Base-by-base conservation (phyloP, 2,329 filamentous ascomycete genomes). In the Fusarium zealandicum region DNA sequence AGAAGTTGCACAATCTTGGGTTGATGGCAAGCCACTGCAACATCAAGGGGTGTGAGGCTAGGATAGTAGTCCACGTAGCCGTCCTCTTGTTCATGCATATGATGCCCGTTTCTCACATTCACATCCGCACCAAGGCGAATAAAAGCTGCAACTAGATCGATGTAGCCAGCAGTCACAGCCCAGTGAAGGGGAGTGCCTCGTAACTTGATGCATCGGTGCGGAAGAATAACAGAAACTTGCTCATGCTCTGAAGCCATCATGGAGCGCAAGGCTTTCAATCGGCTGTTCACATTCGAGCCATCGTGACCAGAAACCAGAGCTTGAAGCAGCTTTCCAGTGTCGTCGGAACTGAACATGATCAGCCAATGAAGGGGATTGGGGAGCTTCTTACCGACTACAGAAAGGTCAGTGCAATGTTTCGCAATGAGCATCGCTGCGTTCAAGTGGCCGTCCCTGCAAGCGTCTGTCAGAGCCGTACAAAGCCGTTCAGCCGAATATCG, bases 361-460 rank as follows among this genome's bases (percentile, higher is more conserved):
- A 46, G 14, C 43, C 43, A 46, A n/a, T 46, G 43, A 9, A 46
- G 35, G 11, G 22, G 33, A 17, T 46, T 46, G 7, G 43, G 43
- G 6, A 18, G 16, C 1, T 37, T 28, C 4, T 4, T 16, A 5
- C 31, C 17, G 22, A 46, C 18, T 5, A 22, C 37, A 7, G 22
- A 37, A n/a, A 46, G 30, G 33, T 30, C 33, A 2, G 20, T 28
- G 5, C 32, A 46, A 11, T 46, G 32, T 22, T 12, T 33, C 8
- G 43, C 43, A 2, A 46, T 20, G 6, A 46, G 22, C 25, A 37
- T 38, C 5, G 43, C 43, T 1, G 8, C 32, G 12, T 46, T 32
- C 9, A 46, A 6, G 17, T 46, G 33, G 12, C 43, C 43, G n/a
- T 46, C 33, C 7, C 33, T 46, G 43, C 43, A 46, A 16, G 43